phyloP scores from a whole-genome alignment of 305 asterid species.

The Coffea humblotiana region DNA sequence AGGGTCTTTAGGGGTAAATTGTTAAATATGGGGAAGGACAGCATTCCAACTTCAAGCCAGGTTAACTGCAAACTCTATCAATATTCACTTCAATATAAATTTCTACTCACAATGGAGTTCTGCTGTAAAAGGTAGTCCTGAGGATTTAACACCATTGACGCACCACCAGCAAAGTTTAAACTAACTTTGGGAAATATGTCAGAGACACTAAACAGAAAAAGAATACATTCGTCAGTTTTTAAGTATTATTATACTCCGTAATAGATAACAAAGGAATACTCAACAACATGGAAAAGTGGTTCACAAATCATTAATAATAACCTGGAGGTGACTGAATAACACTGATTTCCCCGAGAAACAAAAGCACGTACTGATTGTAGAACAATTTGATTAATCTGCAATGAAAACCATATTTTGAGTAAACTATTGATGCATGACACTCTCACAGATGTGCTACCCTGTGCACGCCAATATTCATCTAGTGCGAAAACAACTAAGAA shows the following conservation, averaged over 20 bases:
- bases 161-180: constrained; percentile 83
- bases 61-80: neutral
- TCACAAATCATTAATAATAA: constrained; percentile 26
- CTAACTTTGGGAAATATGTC: constrained; percentile 71
- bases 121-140: constrained; percentile 86
- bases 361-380: constrained; percentile 58
- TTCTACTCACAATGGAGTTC: constrained; percentile 65
- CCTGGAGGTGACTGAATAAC: constrained; percentile 76
- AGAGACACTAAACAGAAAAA: constrained; percentile 39
- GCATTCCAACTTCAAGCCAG: neutral
- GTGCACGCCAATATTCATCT: neutral
- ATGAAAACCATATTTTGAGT: neutral
- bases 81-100: neutral
- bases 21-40: neutral
- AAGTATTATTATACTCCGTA: neutral
- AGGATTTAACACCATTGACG: constrained; percentile 70
- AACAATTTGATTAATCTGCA: constrained; percentile 66
- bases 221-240: constrained; percentile 6
- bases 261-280: constrained; percentile 6
- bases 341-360: constrained; percentile 62
- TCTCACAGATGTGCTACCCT: neutral
- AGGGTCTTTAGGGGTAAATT: neutral
- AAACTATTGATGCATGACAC: neutral
- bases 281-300: constrained; percentile 4
- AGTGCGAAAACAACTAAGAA: neutral